A percentile compares a stretch with the other conserved stretches of the same genome.
phyloP scores from a whole-genome alignment of 768 basidiomycete species.

The Arthromyces matolae region DNA sequence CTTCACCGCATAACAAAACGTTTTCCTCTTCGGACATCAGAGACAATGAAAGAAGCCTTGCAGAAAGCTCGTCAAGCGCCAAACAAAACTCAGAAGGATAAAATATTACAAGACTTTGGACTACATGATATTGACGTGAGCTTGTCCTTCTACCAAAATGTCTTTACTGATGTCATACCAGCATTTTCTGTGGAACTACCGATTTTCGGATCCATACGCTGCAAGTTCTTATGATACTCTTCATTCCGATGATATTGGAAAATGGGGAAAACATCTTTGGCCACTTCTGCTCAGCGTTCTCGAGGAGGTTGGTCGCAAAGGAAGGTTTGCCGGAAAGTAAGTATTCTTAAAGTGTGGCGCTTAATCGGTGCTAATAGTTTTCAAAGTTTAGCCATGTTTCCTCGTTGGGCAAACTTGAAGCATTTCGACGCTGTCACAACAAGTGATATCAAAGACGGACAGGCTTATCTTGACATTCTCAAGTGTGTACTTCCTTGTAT shows the following conservation, averaged over 20 bases:
- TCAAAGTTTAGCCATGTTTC: constrained; percentile 24
- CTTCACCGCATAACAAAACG: constrained; percentile 16
- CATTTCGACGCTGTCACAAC: constrained; percentile 27
- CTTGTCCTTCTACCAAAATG: neutral
- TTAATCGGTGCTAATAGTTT: neutral
- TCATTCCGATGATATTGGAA: constrained; percentile 25
- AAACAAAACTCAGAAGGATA: constrained; percentile 13
- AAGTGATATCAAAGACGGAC: constrained; percentile 25
- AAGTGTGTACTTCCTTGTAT: constrained; percentile 27
- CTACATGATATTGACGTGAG: constrained; percentile 20
- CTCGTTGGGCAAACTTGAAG: constrained; percentile 26
- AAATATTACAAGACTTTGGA: constrained; percentile 19
- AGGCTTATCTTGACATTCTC: no score
- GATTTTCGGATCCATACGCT: constrained; percentile 21
- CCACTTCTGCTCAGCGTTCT: constrained; percentile 16
- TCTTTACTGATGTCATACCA: constrained; percentile 9
- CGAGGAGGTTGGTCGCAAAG: constrained; percentile 9
- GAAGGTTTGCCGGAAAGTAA: constrained; percentile 18
- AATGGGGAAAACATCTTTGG: constrained; percentile 26
- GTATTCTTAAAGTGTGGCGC: neutral
- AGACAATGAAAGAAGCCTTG: constrained; percentile 18
- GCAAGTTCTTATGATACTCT: constrained; percentile 25
- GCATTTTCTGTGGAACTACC: constrained; percentile 27
- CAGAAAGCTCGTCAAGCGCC: constrained; percentile 7
- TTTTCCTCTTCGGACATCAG: constrained; percentile 15